A percentile compares a stretch with the other conserved stretches of the same genome.
Evolutionary conservation across 2,329 filamentous ascomycete genomes (phyloP).

Genomic region (Microdochium nivale): DNA sequence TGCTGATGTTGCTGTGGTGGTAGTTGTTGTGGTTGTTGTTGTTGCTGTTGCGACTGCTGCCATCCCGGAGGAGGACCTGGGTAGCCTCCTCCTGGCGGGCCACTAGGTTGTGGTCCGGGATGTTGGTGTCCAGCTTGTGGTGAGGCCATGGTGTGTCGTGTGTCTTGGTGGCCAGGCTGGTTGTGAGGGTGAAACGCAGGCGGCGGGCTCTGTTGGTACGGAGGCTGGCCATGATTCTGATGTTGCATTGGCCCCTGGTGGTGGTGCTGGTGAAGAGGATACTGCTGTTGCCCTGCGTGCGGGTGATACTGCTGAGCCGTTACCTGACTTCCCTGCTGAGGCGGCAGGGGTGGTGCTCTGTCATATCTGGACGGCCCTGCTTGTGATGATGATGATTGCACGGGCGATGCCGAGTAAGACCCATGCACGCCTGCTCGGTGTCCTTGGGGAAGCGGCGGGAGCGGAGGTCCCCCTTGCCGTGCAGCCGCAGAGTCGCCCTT

Average conservation of each 20-base stretch:
- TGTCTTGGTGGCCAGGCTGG: background rate
- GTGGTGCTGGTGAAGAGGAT: background rate
- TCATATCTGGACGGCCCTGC: background rate
- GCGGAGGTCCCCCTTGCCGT: background rate
- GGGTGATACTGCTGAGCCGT: background rate
- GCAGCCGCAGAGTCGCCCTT: background rate
- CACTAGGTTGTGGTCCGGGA: background rate
- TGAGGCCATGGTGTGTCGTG: background rate
- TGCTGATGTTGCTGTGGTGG: constrained; percentile 13
- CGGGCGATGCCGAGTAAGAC: background rate
- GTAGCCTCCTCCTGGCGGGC: background rate
- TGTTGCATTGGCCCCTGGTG: background rate
- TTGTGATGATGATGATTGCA: background rate
- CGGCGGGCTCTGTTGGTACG: background rate
- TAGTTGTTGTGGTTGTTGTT: constrained; percentile 3
- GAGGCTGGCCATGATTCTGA: background rate
- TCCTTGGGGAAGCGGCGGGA: background rate
- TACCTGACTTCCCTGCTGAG: background rate
- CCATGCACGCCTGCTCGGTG: background rate
- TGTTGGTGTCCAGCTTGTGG: background rate
- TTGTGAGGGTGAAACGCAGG: background rate
- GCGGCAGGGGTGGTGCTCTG: background rate
- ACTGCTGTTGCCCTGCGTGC: background rate
- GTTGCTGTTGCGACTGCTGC: constrained; percentile 5
- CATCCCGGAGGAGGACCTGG: background rate